Evolutionary conservation across 208 protist genomes (phyloP).

Genomic region (Trypanosoma cruzi): DNA sequence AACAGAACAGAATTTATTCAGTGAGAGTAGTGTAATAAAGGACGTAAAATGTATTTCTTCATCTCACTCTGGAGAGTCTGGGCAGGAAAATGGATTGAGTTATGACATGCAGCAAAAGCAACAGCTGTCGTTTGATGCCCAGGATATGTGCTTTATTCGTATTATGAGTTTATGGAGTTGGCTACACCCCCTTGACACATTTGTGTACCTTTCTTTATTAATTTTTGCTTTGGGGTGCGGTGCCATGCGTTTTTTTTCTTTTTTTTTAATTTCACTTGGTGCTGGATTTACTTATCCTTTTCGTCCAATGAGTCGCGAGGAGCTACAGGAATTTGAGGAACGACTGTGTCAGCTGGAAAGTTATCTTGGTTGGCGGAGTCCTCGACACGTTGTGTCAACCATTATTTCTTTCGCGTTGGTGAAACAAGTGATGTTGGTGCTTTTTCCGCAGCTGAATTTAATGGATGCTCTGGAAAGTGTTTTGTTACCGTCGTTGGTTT

Average conservation of each 20-base stretch:
- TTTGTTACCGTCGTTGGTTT: neutral
- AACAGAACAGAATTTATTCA: neutral
- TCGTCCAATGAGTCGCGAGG: neutral
- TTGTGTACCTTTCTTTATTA: conserved; percentile 13
- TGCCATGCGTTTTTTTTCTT: conserved; percentile 4
- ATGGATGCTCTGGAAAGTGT: neutral
- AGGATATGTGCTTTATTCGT: conserved; percentile 24
- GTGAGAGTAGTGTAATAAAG: neutral
- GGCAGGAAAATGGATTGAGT: neutral
- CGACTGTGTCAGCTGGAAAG: conserved; percentile 4
- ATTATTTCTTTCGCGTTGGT: neutral
- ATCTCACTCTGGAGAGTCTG: neutral
- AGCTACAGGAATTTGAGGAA: neutral
- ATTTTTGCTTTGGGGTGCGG: conserved; percentile 2
- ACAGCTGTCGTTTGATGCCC: neutral
- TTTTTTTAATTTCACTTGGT: conserved; percentile 13
- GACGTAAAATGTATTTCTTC: neutral
- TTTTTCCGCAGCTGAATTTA: conserved; percentile 4
- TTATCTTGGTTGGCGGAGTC: conserved; percentile 4
- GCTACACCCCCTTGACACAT: conserved; percentile 13
- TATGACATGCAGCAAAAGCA: neutral
- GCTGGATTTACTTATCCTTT: neutral
- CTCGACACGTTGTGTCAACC: conserved; percentile 4
- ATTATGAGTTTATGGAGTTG: conserved; percentile 27
- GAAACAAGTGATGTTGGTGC: neutral